phyloP scores from a whole-genome alignment of 345 rosid species.

The Raphanus raphanistrum region DNA sequence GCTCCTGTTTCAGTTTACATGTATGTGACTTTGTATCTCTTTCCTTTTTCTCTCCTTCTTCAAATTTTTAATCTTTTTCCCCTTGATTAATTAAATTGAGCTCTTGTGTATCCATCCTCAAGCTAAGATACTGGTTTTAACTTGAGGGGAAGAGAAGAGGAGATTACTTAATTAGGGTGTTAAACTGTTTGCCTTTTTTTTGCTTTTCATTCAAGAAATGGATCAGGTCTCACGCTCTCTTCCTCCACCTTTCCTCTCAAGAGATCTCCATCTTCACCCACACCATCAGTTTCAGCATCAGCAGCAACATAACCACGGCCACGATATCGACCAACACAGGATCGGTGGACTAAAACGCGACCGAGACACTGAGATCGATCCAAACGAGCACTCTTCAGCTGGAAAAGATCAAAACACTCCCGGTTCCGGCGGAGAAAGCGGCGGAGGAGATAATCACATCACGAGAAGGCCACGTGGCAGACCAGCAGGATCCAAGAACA shows the following conservation, averaged over 20 bases:
- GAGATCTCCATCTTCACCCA: conserved; percentile 35
- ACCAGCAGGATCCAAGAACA: conserved; percentile 84
- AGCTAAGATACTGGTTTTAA: neutral
- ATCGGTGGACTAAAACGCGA: conserved; percentile 56
- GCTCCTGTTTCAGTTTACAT: conserved; percentile 22
- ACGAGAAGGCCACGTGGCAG: conserved; percentile 71
- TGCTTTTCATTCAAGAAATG: conserved; percentile 39
- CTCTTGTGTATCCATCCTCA: conserved; percentile 11
- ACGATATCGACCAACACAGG: conserved; percentile 25
- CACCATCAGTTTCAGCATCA: conserved; percentile 13
- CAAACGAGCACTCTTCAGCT: conserved; percentile 19
- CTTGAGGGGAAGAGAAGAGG: conserved; percentile 15
- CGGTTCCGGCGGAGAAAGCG: neutral
- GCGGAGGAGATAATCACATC: conserved; percentile 30
- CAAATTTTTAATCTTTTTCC: neutral
- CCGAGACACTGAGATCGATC: conserved; percentile 41
- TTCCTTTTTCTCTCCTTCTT: neutral
- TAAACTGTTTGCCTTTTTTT: neutral
- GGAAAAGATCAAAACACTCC: conserved; percentile 35
- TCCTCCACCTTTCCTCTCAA: neutral
- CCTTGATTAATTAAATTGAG: neutral
- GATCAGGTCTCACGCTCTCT: conserved; percentile 66
- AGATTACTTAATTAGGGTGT: conserved; percentile 30
- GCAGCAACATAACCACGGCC: neutral
- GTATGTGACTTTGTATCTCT: conserved; percentile 27